Percentiles rank a stretch among this genome's conserved stretches.
phyloP scores from a whole-genome alignment of 2,329 filamentous ascomycete genomes.

The Hypoxylon sp. region DNA sequence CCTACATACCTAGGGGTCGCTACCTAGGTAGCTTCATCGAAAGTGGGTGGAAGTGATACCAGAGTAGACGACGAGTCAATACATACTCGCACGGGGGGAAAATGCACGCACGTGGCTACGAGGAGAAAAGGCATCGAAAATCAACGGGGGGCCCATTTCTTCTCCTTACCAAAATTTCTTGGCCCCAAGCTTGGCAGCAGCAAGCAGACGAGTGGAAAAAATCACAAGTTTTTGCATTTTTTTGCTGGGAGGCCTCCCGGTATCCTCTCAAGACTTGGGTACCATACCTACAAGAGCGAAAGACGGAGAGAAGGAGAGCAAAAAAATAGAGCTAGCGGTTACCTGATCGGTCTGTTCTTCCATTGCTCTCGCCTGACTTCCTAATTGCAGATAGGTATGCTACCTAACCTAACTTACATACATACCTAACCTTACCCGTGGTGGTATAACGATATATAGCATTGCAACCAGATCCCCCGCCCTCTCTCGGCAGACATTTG shows the following conservation, averaged over 20 bases:
- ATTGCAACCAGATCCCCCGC: too few species aligned
- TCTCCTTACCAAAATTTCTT: neutral
- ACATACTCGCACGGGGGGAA: neutral
- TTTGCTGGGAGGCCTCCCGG: conserved; percentile 2
- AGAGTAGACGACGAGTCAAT: neutral
- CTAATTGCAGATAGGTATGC: neutral
- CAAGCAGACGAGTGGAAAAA: neutral
- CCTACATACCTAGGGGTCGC: neutral
- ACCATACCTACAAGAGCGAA: neutral
- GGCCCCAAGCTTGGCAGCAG: conserved; percentile 1
- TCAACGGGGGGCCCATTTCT: neutral
- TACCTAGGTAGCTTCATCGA: too few species aligned
- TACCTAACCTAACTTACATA: neutral
- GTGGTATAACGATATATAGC: neutral
- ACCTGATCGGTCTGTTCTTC: neutral
- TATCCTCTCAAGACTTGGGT: too few species aligned
- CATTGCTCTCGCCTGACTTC: neutral
- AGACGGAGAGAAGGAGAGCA: neutral
- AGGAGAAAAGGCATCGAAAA: neutral
- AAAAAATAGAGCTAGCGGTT: neutral
- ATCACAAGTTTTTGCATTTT: neutral
- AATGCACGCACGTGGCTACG: neutral
- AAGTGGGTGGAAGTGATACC: too few species aligned
- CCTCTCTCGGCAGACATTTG: neutral
- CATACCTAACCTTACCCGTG: neutral